Evolutionary conservation across 257 asterid species (phyloP), one percentile per base, ranked within the genome.

Genomic region (Nicotiana obtusifolia): DNA sequence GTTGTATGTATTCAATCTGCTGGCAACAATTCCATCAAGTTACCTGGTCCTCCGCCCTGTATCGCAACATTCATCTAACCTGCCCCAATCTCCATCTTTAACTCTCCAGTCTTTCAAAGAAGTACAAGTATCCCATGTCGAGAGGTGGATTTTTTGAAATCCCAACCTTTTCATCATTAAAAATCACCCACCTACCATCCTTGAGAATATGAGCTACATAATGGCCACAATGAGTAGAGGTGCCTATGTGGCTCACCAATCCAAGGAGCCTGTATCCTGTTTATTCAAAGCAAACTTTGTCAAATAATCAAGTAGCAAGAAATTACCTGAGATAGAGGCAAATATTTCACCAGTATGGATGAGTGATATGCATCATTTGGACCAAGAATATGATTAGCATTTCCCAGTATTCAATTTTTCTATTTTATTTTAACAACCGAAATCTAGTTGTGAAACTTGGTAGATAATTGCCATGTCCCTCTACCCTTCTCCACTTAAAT

Each of bases 171-270:
- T 90, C 97, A 31, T 96, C 99, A 13, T 94, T 96, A 92, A 93
- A 96, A 37, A 96, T 96, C 86, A 88, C 92, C 99, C 99, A 94
- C 81, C 95, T 82, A 10, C 98, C 98, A 26, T 91, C 91, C 88
- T 96, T 96, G 83, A 84, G 31, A 77, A 96, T 85, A 82, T 94
- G 98, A 82, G 99, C 98, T 41, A 96, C 99, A 77, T 96, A 96
- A 85, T 96, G 99, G 81, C 99, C 99, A 83, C 99, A 96, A 76
- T 94, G 99, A 11, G 98, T 96, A 20, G 99, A 96, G 28, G 97
- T 92, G 49, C 99, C 98, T 0, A 96, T 94, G 89, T 94, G 98
- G 91, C 98, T 94, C 82, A 94, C 97, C 41, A 96, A 77, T 80
- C 98, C 99, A 65, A 92, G 82, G 15, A 95, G 95, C 49, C 88